Conservation (phyloP, 2,329 filamentous ascomycete genomes). For the Trichoderma sp. region DNA sequence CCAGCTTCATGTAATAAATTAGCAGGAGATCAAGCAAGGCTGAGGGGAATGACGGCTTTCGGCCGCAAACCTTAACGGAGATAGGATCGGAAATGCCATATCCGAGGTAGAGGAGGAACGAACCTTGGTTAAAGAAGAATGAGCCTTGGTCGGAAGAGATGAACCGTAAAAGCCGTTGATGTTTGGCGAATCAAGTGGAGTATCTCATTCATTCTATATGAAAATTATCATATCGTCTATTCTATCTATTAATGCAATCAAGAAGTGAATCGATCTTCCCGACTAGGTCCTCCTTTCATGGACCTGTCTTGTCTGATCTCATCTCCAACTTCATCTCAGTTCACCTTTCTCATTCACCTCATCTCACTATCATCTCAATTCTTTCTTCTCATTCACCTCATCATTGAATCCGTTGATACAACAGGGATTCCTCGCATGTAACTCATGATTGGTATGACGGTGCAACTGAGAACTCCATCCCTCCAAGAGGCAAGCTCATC, state of each 20-base stretch:
- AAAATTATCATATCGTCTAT: background rate
- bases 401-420: too few species aligned
- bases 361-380: background rate
- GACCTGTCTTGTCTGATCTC: background rate
- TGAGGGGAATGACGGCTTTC: too few species aligned
- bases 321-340: background rate
- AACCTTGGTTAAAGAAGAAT: too few species aligned
- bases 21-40: too few species aligned
- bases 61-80: too few species aligned
- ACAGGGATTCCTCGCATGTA: too few species aligned
- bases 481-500: background rate
- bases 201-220: background rate
- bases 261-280: background rate
- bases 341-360: background rate
- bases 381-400: too few species aligned
- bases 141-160: background rate
- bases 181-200: background rate
- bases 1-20: too few species aligned
- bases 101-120: too few species aligned
- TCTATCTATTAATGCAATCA: background rate
- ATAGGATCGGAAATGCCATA: too few species aligned
- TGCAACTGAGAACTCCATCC: too few species aligned
- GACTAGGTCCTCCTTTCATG: background rate
- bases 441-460: too few species aligned
- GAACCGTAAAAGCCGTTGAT: background rate